Percentiles rank a stretch among this genome's conserved stretches.
Conservation (phyloP, 371 early-diverging fungal species). For the Rhizopus delemar region DNA sequence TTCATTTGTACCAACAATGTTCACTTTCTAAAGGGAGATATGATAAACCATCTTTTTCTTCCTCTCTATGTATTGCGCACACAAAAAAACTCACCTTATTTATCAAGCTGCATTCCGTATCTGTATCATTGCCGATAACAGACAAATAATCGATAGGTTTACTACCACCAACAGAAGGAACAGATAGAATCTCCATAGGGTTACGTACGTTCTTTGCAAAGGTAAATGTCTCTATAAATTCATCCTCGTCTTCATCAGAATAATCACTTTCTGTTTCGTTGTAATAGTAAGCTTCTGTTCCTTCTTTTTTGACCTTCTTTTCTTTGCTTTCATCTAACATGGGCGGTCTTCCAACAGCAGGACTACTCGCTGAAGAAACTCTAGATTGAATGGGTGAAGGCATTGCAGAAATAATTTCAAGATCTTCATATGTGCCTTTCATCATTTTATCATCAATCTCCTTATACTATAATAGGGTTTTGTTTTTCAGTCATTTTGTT, state of each 20-base stretch:
- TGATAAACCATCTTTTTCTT: neutral
- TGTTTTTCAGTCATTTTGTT: neutral
- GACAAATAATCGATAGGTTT: constrained; percentile 22
- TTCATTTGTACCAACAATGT: constrained; percentile 24
- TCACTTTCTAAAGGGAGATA: constrained; percentile 9
- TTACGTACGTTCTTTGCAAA: constrained; percentile 29
- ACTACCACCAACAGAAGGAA: constrained; percentile 8
- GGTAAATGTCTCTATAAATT: constrained; percentile 22
- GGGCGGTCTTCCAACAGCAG: constrained; percentile 15
- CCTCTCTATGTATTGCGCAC: neutral
- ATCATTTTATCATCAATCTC: constrained; percentile 10
- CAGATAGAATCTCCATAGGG: constrained; percentile 21
- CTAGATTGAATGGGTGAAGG: constrained; percentile 1
- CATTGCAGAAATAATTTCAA: neutral
- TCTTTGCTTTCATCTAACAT: constrained; percentile 3
- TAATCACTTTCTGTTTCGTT: constrained; percentile 28
- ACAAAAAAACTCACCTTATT: constrained; percentile 7
- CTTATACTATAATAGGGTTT: neutral
- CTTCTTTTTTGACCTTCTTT: neutral
- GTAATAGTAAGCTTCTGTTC: constrained; percentile 8
- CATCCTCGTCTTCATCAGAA: constrained; percentile 17
- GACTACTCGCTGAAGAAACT: neutral
- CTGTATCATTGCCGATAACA: constrained; percentile 28
- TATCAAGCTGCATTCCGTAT: constrained; percentile 24
- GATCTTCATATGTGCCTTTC: constrained; percentile 16